phyloP scores from a whole-genome alignment of 2,329 filamentous ascomycete species.

The Colletotrichum sp. region DNA sequence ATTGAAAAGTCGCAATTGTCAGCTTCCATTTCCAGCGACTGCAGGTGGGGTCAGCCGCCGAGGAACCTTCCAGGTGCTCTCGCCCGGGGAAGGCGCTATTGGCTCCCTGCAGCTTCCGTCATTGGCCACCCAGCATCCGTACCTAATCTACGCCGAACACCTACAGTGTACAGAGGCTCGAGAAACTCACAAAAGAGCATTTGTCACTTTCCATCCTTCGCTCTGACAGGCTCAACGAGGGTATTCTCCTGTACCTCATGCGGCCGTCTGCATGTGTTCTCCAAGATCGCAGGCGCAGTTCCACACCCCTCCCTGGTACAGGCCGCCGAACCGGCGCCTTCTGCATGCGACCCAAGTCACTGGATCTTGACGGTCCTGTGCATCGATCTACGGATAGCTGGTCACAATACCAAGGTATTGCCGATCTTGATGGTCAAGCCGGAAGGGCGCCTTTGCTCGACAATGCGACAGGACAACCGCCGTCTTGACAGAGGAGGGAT shows the following conservation, averaged over 20 bases:
- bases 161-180: neutral
- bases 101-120: neutral
- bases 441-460: neutral
- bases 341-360: slow-evolving; percentile 14
- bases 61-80: slow-evolving; percentile 14
- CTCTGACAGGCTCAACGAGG: neutral
- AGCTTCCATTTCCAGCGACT: neutral
- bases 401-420: neutral
- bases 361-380: neutral
- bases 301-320: neutral
- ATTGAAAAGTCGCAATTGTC: neutral
- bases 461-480: neutral
- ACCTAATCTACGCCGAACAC: neutral
- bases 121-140: neutral
- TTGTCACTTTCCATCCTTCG: neutral
- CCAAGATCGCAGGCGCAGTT: neutral
- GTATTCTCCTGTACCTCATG: neutral
- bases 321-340: neutral
- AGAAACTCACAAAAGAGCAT: neutral
- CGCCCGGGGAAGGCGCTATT: neutral
- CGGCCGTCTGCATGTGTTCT: slow-evolving; percentile 6
- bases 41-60: neutral
- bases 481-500: neutral
- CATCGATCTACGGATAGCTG: neutral
- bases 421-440: neutral